phyloP scores from a whole-genome alignment of 78 protist species.

The Dictyostelium capitatum region DNA sequence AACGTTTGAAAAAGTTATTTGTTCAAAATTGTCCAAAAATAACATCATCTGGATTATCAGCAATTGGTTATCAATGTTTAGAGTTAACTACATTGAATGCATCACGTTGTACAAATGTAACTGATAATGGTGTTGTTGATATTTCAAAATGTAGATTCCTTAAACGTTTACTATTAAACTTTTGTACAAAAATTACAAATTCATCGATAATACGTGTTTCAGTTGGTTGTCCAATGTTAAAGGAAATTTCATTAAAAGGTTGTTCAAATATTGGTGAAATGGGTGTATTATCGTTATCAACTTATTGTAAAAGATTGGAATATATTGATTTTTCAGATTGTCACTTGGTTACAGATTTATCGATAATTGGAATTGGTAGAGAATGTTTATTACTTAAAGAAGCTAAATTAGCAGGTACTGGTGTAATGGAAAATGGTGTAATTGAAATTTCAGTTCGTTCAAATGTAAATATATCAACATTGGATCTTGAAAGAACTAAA shows the following conservation, averaged over 20 bases:
- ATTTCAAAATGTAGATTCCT: slow-evolving; percentile 20
- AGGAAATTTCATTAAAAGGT: slow-evolving; percentile 20
- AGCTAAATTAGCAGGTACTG: not conserved
- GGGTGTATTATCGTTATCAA: slow-evolving; percentile 36
- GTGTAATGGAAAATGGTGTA: slow-evolving; percentile 4
- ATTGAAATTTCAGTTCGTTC: slow-evolving; percentile 55
- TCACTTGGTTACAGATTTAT: slow-evolving; percentile 37
- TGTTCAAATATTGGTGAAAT: slow-evolving; percentile 49
- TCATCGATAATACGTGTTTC: slow-evolving; percentile 33
- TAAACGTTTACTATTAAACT: not conserved
- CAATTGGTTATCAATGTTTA: slow-evolving; percentile 22
- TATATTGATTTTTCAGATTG: slow-evolving; percentile 28
- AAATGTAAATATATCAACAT: slow-evolving; percentile 14
- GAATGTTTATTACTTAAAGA: slow-evolving; percentile 34
- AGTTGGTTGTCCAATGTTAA: slow-evolving; percentile 43
- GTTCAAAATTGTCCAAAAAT: not conserved
- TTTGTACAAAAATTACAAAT: slow-evolving; percentile 26
- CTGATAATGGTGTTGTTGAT: slow-evolving; percentile 37
- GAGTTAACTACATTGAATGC: slow-evolving; percentile 18
- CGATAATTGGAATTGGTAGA: slow-evolving; percentile 69
- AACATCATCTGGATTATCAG: not conserved
- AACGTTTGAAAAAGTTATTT: slow-evolving; percentile 26
- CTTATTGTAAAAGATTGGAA: slow-evolving; percentile 50
- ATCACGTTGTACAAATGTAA: not conserved
- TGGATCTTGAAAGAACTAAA: slow-evolving; percentile 17